Evolutionary conservation across 2,329 filamentous ascomycete species (phyloP), one percentile per base, ranked within the genome.

Genomic region (Graphiopsis chlorocephala): DNA sequence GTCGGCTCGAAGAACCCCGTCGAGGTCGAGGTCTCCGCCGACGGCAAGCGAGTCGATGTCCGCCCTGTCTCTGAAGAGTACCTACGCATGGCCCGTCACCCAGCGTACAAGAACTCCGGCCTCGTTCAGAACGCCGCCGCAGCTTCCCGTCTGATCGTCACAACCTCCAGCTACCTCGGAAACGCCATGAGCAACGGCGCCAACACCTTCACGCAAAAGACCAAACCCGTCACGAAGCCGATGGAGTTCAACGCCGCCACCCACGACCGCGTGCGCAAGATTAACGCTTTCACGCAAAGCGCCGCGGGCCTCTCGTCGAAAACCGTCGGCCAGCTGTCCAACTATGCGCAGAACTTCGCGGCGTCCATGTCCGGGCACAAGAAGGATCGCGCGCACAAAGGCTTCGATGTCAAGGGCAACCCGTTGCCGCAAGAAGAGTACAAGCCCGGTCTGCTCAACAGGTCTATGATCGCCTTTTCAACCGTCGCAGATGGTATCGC

Each of bases 401-500:
- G 89, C 1, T 85, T 84, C 65, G 91, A 91, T 65, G 86, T 88
- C 65, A 86, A 93, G 66, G 91, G 91, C 38, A 87, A 88, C 60
- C 83, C 84, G 4, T 78, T 82, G 45, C 63, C 65, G 28, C 71
- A 75, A 8, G 76, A 78, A 10, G 76, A 81, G 20, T 96, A 95
- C 80, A 97, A 97, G 79, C 94, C 95, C 0, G 94, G 95, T 5
- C 80, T 99, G 31, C 80, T 99, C 69, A 99, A 99, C 81, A 97
- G 97, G 83, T 93, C 89, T 68, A 82, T 99, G 81, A 98, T 99
- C 82, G 95, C 95, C 0, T 98, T 98, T 77, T 92, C 90, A 45
- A 99, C 95, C 0, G 87, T 99, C 52, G 91, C 93, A 26, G 95
- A 99, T 73, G 95, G 95, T 42, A 90, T 98, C 65, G 93, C 97